Evolutionary conservation across 768 basidiomycete genomes (phyloP).

Genomic region (Mycena belliarum): DNA sequence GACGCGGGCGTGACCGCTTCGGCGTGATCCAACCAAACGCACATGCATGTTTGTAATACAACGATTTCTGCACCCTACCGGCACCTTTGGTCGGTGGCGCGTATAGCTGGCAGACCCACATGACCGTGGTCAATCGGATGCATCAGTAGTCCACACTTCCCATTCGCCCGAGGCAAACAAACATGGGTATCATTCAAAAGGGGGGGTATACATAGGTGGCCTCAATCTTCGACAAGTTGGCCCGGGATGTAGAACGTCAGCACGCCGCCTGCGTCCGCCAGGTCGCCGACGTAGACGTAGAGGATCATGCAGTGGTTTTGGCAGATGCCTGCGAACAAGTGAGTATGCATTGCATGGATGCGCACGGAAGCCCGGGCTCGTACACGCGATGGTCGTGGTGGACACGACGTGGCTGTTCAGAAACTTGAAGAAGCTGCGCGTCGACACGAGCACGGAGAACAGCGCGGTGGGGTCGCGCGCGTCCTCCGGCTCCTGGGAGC

Average conservation of each 20-base stretch:
- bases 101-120: too few relatives aligned
- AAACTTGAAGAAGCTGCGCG: constrained; percentile 79
- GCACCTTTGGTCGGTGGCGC: too few relatives aligned
- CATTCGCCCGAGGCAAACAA: too few relatives aligned
- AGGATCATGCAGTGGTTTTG: constrained; percentile 82
- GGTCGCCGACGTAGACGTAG: constrained; percentile 86
- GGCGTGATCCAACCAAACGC: too few relatives aligned
- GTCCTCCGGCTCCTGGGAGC: constrained; percentile 36
- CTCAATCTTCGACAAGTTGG: constrained; percentile 17
- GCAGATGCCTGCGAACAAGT: constrained; percentile 65
- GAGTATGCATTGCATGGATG: too few relatives aligned
- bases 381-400: constrained; percentile 83
- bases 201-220: constrained; percentile 1
- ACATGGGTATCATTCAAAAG: constrained; percentile 14
- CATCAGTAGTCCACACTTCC: too few relatives aligned
- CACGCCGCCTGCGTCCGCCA: constrained; percentile 77
- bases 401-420: constrained; percentile 79
- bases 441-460: constrained; percentile 68
- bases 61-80: too few relatives aligned
- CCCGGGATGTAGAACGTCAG: constrained; percentile 86
- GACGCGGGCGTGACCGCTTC: too few relatives aligned
- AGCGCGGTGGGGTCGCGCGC: constrained; percentile 55
- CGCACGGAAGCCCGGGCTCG: constrained; percentile 27
- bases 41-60: too few relatives aligned
- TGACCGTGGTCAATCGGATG: too few relatives aligned